A percentile compares a stretch with the other conserved stretches of the same genome.
Evolutionary conservation across 257 asterid species (phyloP).

Genomic region (Lycium ferocissimum): DNA sequence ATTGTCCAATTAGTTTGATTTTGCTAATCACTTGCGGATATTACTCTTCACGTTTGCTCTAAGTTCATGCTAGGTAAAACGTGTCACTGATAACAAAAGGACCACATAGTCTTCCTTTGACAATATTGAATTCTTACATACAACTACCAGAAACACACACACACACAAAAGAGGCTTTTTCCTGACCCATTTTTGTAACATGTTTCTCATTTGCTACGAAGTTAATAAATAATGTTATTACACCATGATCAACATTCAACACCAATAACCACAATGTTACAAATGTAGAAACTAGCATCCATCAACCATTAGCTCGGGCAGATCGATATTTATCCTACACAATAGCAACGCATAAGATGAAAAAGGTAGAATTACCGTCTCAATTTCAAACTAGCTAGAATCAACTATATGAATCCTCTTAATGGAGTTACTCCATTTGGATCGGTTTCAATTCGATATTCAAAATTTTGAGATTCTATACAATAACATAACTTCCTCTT

Average conservation of each 20-base stretch:
- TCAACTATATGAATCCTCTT: neutral
- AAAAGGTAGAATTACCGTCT: no score
- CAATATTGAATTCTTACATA: neutral
- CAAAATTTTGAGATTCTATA: no score
- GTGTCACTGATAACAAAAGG: neutral
- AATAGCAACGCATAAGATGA: neutral
- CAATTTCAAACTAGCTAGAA: neutral
- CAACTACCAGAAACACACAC: neutral
- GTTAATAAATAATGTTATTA: neutral
- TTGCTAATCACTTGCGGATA: no score
- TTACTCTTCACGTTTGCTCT: no score
- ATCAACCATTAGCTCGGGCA: neutral
- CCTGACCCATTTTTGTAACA: neutral
- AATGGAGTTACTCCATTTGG: no score
- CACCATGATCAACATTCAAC: neutral
- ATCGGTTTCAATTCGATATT: no score
- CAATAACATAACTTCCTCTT: no score
- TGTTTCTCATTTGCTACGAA: neutral
- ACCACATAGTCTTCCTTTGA: neutral
- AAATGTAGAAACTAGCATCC: neutral
- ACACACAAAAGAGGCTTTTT: neutral
- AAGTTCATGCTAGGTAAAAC: no score
- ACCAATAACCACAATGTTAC: neutral
- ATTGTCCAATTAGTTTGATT: no score
- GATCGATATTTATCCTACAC: neutral